These are phyloP conservation scores for Carex myosuroides DNA, from an alignment of 176 grass and related monocot species.

Conservation along the genomic window DNA sequence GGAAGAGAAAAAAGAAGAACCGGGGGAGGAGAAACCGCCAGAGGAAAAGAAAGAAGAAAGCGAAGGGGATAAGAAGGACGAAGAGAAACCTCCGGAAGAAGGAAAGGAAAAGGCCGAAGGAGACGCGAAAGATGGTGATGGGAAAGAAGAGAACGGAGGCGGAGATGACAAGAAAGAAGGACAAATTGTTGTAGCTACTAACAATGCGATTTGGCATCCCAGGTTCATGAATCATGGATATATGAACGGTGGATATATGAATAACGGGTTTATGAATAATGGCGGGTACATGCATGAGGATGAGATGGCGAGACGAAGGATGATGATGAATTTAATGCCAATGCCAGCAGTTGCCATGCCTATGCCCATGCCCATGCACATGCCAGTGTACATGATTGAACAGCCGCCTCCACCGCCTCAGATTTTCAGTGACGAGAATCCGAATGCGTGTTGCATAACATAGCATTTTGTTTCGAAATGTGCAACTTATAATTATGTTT, in stretches of 20 bases:
- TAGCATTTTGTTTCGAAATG: slow-evolving; percentile 22
- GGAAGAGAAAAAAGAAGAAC: slow-evolving; percentile 36
- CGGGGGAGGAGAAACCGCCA: slow-evolving; percentile 3
- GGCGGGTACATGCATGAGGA: slow-evolving; percentile 17
- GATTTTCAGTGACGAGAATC: slow-evolving; percentile 87
- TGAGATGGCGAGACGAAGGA: slow-evolving; percentile 46
- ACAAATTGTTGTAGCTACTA: slow-evolving; percentile 16
- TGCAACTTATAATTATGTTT: neutral
- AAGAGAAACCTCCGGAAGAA: slow-evolving; percentile 20
- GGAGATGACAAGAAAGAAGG: slow-evolving; percentile 42
- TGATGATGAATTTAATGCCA: slow-evolving; percentile 30
- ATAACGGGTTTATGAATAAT: slow-evolving; percentile 11
- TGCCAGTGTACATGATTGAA: slow-evolving; percentile 40
- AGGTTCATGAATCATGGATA: slow-evolving; percentile 29
- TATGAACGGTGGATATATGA: slow-evolving; percentile 56
- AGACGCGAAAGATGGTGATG: slow-evolving; percentile 14
- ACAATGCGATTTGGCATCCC: slow-evolving; percentile 36
- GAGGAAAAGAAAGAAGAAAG: slow-evolving; percentile 33
- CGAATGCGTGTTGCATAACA: slow-evolving; percentile 70
- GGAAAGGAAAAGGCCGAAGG: slow-evolving; percentile 23
- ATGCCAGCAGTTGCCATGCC: slow-evolving; percentile 24
- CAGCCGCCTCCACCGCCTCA: slow-evolving; percentile 37
- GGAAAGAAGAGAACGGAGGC: neutral
- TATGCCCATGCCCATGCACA: slow-evolving; percentile 24
- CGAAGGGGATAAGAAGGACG: neutral